Base-by-base conservation (phyloP, 2,329 filamentous ascomycete species). In the Nothopassalora personata region DNA sequence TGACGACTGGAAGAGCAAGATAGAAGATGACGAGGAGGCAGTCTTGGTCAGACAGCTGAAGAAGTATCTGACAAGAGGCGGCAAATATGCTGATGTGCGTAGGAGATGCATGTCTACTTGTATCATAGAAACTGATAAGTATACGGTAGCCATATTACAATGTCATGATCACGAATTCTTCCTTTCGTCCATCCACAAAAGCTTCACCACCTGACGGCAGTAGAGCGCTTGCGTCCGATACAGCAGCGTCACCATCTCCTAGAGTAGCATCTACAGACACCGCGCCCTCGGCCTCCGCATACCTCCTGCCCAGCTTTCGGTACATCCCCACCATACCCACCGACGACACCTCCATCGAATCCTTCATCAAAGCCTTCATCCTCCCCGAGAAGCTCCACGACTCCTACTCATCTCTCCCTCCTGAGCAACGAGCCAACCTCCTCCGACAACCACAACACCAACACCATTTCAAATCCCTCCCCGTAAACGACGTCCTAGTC, bases 281-380 rank as follows among this genome's bases (percentile, higher is more conserved):
- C 7, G 19, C 13, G 19, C 63, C 64, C 7, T 59, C 70, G 19
- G 82, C 82, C 0, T 91, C 88, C 1, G 89, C 83, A 1, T 89
- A 93, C 69, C 80, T 96, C 19, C 83, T 96, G 33, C 92, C 92
- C 2, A 86, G 84, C 72, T 96, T 96, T 79, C 87, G 86, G 74
- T 91, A 91, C 73, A 79, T 96, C 15, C 85, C 87, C 0, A 83
- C 82, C 57, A 83, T 95, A 46, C 86, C 89, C 2, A 81, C 85
- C 15, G 79, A 85, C 0, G 45, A 55, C 81, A 80, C 0, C 80
- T 82, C 60, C 77, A 79, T 82, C 43, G 75, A 77, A 39, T 71
- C 71, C 7, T 82, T 86, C 63, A 83, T 87, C 19, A 83, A 85
- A 70, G 87, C 84, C 1, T 89, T 84, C 65, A 73, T 91, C 8